Conservation (phyloP, 352 stramenopile genomes). For the Phytophthora rubi region DNA sequence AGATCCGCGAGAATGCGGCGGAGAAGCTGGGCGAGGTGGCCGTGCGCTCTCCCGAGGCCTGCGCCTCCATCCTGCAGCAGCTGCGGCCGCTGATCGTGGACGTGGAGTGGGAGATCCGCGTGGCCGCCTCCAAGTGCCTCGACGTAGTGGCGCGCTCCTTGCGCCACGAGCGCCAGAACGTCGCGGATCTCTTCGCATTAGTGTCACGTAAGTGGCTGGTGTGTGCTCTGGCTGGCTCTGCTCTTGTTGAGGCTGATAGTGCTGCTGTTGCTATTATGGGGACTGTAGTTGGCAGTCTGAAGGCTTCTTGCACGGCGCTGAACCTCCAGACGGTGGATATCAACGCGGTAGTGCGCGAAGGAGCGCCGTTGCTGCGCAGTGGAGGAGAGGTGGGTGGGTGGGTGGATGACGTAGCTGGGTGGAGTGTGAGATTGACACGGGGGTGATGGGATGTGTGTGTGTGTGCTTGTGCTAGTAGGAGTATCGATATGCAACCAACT, state of each 20-base stretch:
- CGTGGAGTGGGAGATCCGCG: conserved; percentile 72
- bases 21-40: conserved; percentile 76
- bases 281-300: conserved; percentile 52
- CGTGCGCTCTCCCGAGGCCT: conserved; percentile 48
- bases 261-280: not conserved
- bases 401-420: not conserved
- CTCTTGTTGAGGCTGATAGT: not conserved
- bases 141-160: conserved; percentile 60
- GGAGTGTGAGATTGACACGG: not conserved
- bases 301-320: conserved; percentile 45
- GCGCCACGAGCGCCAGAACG: conserved; percentile 23
- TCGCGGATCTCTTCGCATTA: conserved; percentile 52
- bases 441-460: not conserved
- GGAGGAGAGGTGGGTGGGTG: conserved; percentile 64
- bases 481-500: conserved; percentile 73
- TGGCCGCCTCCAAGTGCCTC: conserved; percentile 72
- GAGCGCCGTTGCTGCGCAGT: conserved; percentile 71
- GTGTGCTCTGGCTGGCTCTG: not conserved
- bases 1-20: conserved; percentile 73
- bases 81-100: conserved; percentile 60
- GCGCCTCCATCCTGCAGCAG: conserved; percentile 64
- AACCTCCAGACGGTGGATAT: conserved; percentile 71
- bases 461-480: conserved; percentile 44
- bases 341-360: conserved; percentile 57
- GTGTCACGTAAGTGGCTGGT: conserved; percentile 45